A percentile compares a stretch with the other conserved stretches of the same genome.
Evolutionary conservation across 1,139 yeast species (phyloP).

Genomic region (Arxiozyma slooffiae): DNA sequence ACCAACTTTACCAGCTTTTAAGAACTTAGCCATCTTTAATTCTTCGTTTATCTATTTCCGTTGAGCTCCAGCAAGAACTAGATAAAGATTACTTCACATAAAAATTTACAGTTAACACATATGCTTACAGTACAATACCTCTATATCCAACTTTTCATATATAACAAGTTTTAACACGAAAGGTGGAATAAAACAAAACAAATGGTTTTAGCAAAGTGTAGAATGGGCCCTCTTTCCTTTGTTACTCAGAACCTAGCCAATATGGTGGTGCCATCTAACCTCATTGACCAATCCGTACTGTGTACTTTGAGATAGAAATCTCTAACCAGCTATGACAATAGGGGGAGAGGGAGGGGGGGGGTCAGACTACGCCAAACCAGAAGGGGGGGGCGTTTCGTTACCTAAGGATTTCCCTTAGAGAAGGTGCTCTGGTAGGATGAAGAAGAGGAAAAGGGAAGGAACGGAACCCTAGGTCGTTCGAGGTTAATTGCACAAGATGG

Average conservation of each 20-base stretch:
- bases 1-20: slow-evolving; percentile 98
- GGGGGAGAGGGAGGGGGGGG: too few relatives aligned
- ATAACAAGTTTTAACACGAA: not conserved
- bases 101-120: not conserved
- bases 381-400: not conserved
- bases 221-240: not conserved
- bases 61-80: not conserved
- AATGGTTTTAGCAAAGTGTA: not conserved
- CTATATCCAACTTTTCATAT: not conserved
- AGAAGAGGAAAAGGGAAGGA: not conserved
- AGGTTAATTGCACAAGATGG: too few relatives aligned
- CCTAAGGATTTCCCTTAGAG: too few relatives aligned
- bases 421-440: not conserved
- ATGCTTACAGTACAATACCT: not conserved
- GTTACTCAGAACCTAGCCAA: not conserved
- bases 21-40: slow-evolving; percentile 82
- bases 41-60: slow-evolving; percentile 26
- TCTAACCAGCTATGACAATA: too few relatives aligned
- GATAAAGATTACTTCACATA: not conserved
- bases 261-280: not conserved
- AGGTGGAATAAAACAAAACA: not conserved
- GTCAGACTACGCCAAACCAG: not conserved
- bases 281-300: not conserved
- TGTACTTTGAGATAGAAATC: not conserved
- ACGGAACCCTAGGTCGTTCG: too few relatives aligned